Conservation (phyloP, 352 stramenopile species). For the Elongisporangium anandrum region DNA sequence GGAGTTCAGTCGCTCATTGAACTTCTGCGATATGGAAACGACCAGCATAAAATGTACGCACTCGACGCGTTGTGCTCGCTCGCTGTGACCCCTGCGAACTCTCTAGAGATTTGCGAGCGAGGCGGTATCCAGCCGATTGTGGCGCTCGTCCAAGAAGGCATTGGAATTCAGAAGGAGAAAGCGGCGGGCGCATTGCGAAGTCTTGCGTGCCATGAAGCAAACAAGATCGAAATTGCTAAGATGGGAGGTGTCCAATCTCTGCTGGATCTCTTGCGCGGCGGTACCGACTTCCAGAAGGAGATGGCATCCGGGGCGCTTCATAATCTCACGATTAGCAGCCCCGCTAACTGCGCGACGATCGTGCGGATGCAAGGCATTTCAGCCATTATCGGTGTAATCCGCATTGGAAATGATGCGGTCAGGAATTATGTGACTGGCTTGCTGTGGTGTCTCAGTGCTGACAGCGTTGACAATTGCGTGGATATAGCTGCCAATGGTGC, state of each 20-base stretch:
- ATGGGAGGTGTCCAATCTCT: not conserved
- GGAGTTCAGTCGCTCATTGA: not conserved
- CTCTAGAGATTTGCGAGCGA: not conserved
- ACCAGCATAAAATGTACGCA: slow-evolving; percentile 2
- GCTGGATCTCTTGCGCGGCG: not conserved
- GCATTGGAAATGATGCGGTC: not conserved
- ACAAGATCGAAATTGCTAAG: not conserved
- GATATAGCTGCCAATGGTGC: not conserved
- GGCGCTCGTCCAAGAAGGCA: not conserved
- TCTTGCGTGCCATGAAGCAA: not conserved
- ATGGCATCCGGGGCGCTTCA: not conserved
- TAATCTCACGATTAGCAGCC: not conserved
- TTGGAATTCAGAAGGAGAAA: slow-evolving; percentile 1
- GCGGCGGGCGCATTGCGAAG: not conserved
- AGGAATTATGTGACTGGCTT: not conserved
- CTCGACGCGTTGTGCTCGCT: not conserved
- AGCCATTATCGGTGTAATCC: not conserved
- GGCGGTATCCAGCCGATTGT: slow-evolving; percentile 1
- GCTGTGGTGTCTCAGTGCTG: not conserved
- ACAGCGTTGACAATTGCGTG: not conserved
- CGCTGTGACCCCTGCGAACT: not conserved
- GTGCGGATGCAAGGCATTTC: not conserved
- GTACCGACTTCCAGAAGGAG: slow-evolving; percentile 1
- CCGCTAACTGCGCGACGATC: not conserved
- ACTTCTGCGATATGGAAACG: not conserved